phyloP scores from a whole-genome alignment of 2,329 filamentous ascomycete genomes.

The Daldinia eschscholtzii region DNA sequence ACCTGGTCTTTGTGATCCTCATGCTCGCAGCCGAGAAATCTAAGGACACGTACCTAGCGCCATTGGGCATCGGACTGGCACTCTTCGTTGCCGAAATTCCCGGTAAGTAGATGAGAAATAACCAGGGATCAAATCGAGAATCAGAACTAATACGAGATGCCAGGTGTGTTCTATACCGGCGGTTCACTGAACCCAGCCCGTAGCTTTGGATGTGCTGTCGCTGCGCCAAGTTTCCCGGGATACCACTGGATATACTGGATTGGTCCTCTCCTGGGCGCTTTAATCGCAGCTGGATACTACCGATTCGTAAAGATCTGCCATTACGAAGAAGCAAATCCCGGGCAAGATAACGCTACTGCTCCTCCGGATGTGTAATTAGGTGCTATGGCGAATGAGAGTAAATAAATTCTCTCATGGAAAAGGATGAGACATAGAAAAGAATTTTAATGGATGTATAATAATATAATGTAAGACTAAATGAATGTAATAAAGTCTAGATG shows the following conservation, averaged over 20 bases:
- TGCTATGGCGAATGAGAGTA: background rate
- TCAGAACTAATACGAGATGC: background rate
- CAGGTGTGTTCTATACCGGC: constrained; percentile 57
- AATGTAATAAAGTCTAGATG: background rate
- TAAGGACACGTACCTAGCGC: constrained; percentile 73
- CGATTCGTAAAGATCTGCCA: constrained; percentile 59
- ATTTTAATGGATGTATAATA: background rate
- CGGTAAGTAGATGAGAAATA: constrained; percentile 47
- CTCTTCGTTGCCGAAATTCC: constrained; percentile 67
- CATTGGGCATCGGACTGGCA: constrained; percentile 74
- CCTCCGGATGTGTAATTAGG: constrained; percentile 13
- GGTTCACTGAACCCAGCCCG: constrained; percentile 60
- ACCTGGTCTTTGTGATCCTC: constrained; percentile 71
- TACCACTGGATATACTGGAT: constrained; percentile 63
- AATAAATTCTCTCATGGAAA: background rate
- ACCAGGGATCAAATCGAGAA: background rate
- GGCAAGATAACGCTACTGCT: constrained; percentile 50
- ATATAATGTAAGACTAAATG: background rate
- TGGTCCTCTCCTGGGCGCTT: constrained; percentile 58
- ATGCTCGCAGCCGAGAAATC: constrained; percentile 77
- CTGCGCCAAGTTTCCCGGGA: constrained; percentile 52
- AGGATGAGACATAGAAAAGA: background rate
- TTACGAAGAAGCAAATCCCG: constrained; percentile 58
- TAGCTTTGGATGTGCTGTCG: constrained; percentile 60
- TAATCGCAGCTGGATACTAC: constrained; percentile 58